Base-by-base conservation (phyloP, 305 asterid species). In the Coffea humblotiana region DNA sequence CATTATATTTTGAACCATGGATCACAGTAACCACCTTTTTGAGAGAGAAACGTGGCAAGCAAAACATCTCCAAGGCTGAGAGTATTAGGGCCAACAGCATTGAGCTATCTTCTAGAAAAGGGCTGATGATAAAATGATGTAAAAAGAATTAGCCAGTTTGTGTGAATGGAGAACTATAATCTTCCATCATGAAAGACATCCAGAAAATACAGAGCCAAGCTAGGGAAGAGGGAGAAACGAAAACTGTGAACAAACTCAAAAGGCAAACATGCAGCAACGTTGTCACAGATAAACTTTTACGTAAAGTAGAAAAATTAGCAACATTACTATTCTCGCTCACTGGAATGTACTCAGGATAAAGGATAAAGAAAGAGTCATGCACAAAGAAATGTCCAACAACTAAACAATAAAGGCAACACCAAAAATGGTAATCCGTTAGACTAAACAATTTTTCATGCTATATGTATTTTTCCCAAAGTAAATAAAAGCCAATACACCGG, bases 1-100 rank as follows among this genome's bases (percentile, higher is more conserved):
- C n/a, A 40, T 63, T 64, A 51, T 69, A 82, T 82, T 82, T 83
- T 79, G 80, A 87, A 88, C 78, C 83, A 83, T 80, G 81, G 87
- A 87, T 86, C 83, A 84, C 83, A 83, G 93, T 84, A 86, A 89
- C 91, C 86, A 89, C 92, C 91, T 88, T 87, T 82, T 72, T 43
- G 84, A 85, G 87, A 85, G 87, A 85, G 88, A 89, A 89, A 87
- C 88, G 83, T 83, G 84, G 88, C 89, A 87, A 89, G 85, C 91
- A 90, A 83, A 85, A 88, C 86, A 87, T 90, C 94, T 87, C 90
- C 94, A 84, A 88, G 87, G 87, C 87, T 85, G 90, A 88, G 89
- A 81, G 90, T 92, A 84, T 84, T 83, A 87, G 83, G 90, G 88
- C 88, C 91, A 88, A 89, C 93, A 85, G 84, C 85, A 81, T 80